phyloP scores from a whole-genome alignment of 495 filamentous ascomycete genomes.

The Podospora australis region DNA sequence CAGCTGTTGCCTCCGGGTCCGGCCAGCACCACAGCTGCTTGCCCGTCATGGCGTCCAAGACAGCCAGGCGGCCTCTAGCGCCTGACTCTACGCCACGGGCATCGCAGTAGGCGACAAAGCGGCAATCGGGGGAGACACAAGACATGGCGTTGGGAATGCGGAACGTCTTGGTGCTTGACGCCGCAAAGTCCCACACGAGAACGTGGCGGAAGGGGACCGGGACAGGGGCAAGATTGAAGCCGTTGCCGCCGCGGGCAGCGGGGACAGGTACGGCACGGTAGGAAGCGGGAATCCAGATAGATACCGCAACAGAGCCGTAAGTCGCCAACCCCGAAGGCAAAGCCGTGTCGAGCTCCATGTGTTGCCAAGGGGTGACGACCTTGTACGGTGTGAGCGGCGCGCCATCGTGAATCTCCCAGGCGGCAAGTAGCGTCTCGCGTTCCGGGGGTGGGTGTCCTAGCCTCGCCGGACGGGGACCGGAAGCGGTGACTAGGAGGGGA shows the following conservation, averaged over 20 bases:
- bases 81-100: constrained; percentile 21
- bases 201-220: constrained; percentile 26
- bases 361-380: constrained; percentile 32
- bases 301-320: constrained; percentile 28
- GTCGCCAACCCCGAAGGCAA: constrained; percentile 26
- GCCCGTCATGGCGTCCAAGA: constrained; percentile 29
- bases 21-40: constrained; percentile 30
- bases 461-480: constrained; percentile 29
- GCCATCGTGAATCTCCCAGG: constrained; percentile 27
- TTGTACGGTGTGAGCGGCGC: constrained; percentile 24
- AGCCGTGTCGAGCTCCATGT: constrained; percentile 30
- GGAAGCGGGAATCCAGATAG: constrained; percentile 32
- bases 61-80: constrained; percentile 23
- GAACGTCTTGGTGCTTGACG: constrained; percentile 26
- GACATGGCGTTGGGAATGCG: constrained; percentile 29
- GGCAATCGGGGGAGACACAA: constrained; percentile 30
- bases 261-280: constrained; percentile 29
- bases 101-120: constrained; percentile 30
- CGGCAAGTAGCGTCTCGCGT: constrained; percentile 27
- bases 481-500: constrained; percentile 28
- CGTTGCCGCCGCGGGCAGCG: constrained; percentile 16
- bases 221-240: constrained; percentile 25
- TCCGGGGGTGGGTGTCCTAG: constrained; percentile 28
- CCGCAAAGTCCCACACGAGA: constrained; percentile 31
- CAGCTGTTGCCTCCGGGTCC: constrained; percentile 22